Percentiles rank a stretch among this genome's conserved stretches.
These are phyloP conservation scores for Breynia disticha DNA, from an alignment of 441 rosid species.

Conservation along the genomic window DNA sequence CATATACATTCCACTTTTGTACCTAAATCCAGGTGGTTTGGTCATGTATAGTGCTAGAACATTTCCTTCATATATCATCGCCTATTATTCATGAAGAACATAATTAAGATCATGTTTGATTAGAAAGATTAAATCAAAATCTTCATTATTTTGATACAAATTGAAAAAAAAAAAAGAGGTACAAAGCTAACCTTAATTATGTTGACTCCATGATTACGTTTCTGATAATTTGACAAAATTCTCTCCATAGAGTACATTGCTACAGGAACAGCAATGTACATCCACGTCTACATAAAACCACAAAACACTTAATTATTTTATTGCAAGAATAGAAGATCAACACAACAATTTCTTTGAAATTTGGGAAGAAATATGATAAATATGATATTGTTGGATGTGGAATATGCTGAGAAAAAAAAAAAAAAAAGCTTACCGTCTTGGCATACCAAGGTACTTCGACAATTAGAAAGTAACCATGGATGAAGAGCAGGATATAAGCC, in stretches of 20 bases:
- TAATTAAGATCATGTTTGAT: not conserved
- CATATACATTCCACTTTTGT: conserved; percentile 90
- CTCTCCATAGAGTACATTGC: conserved; percentile 54
- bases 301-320: too few relatives aligned
- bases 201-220: conserved; percentile 46
- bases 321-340: too few relatives aligned
- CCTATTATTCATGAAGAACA: conserved; percentile 33
- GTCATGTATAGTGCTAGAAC: conserved; percentile 80
- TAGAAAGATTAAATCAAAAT: too few relatives aligned
- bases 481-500: conserved; percentile 50
- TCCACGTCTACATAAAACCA: conserved; percentile 63
- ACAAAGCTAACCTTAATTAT: conserved; percentile 54
- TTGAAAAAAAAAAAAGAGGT: not conserved
- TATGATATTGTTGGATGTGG: too few relatives aligned
- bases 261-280: conserved; percentile 56
- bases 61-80: conserved; percentile 74
- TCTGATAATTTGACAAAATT: conserved; percentile 38
- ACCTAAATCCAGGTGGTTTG: conserved; percentile 72
- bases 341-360: too few relatives aligned
- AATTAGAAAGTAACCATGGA: conserved; percentile 72
- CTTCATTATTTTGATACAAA: not conserved
- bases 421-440: conserved; percentile 49
- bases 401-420: too few relatives aligned
- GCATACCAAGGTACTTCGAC: conserved; percentile 47
- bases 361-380: too few relatives aligned